A percentile compares a stretch with the other conserved stretches of the same genome.
Conservation (phyloP, 768 basidiomycete species). For the Mycena haematopus region DNA sequence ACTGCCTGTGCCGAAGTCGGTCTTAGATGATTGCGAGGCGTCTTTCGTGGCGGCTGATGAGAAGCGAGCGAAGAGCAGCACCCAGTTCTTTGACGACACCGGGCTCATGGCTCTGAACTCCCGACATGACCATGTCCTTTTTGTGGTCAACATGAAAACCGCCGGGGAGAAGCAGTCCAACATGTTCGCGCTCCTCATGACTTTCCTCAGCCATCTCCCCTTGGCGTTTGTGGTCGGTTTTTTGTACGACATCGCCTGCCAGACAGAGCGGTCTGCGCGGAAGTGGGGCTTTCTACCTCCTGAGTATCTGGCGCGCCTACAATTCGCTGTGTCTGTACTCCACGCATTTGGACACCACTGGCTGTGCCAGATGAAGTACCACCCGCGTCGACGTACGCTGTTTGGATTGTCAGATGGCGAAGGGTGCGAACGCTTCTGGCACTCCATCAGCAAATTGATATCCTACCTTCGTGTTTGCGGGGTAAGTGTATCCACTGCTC, state of each 20-base stretch:
- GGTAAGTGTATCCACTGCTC: conserved; percentile 36
- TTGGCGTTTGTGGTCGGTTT: conserved; percentile 17
- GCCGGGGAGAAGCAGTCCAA: conserved; percentile 20
- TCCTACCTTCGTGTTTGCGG: conserved; percentile 38
- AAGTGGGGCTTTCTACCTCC: background rate
- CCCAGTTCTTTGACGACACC: background rate
- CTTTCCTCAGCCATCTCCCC: conserved; percentile 38
- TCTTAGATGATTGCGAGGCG: background rate
- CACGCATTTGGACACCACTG: conserved; percentile 37
- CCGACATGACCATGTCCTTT: conserved; percentile 41
- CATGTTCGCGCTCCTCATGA: conserved; percentile 30
- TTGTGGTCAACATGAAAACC: conserved; percentile 42
- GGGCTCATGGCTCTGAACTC: conserved; percentile 45
- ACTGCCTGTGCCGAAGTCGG: background rate
- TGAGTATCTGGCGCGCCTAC: background rate
- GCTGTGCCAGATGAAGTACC: conserved; percentile 42
- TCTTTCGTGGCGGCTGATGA: conserved; percentile 1
- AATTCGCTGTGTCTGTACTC: background rate
- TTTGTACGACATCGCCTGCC: background rate
- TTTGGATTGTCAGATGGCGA: conserved; percentile 44
- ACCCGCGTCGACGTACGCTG: conserved; percentile 36
- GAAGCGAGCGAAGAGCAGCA: conserved; percentile 1
- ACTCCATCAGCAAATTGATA: conserved; percentile 35
- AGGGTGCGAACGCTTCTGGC: conserved; percentile 43
- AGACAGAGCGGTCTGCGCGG: background rate